Percentiles rank a stretch among this genome's conserved stretches.
Evolutionary conservation across 441 rosid genomes (phyloP).

Genomic region (Melastoma candidum): DNA sequence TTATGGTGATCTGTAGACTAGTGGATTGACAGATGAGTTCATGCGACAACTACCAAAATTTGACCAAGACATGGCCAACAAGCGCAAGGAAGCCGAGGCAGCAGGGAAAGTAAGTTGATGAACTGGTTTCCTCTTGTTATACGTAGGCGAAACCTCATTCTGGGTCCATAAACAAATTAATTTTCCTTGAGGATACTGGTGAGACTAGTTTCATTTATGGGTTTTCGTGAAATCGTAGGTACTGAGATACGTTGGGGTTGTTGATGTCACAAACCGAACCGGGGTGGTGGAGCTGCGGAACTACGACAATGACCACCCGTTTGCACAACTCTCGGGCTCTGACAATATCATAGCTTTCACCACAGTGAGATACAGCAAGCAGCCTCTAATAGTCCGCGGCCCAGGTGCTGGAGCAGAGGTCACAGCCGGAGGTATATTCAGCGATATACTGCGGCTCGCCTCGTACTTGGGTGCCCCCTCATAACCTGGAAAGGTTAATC

Average conservation of each 20-base stretch:
- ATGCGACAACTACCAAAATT: constrained; percentile 67
- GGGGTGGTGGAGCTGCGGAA: constrained; percentile 76
- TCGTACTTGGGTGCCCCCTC: constrained; percentile 53
- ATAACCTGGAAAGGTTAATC: no score
- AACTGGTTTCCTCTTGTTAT: neutral
- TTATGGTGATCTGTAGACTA: constrained; percentile 33
- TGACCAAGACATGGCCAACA: constrained; percentile 49
- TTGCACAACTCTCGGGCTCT: constrained; percentile 89
- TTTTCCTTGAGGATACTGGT: no score
- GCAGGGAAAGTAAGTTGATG: constrained; percentile 63
- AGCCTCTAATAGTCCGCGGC: constrained; percentile 88
- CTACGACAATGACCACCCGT: constrained; percentile 79
- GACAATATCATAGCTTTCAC: constrained; percentile 97
- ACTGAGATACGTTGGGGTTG: constrained; percentile 85
- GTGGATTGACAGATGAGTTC: constrained; percentile 70
- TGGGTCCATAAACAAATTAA: no score
- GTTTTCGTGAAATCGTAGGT: constrained; percentile 32
- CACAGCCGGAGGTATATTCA: constrained; percentile 95
- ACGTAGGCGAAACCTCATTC: no score
- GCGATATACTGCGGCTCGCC: constrained; percentile 82
- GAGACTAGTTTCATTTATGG: neutral
- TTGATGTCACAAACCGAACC: constrained; percentile 46
- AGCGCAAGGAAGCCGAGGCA: constrained; percentile 64
- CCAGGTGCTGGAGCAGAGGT: constrained; percentile 99
- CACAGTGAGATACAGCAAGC: constrained; percentile 76